A percentile compares a stretch with the other conserved stretches of the same genome.
phyloP scores from a whole-genome alignment of 225 moss, liverwort and hornwort species.

The Lunularia cruciata region DNA sequence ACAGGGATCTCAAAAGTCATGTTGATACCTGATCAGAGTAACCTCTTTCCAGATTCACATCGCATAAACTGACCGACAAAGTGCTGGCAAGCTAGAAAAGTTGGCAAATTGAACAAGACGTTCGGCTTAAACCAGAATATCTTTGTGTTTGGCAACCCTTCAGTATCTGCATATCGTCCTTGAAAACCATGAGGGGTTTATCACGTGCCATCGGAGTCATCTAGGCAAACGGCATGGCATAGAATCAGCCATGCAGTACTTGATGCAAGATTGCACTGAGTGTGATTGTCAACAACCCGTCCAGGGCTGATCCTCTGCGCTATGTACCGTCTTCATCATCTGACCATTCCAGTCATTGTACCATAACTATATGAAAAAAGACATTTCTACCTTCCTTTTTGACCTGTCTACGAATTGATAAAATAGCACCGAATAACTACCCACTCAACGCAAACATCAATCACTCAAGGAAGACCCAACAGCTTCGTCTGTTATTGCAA shows the following conservation, averaged over 20 bases:
- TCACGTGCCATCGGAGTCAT: conserved; percentile 94
- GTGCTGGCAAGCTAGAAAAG: no score
- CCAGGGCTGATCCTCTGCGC: conserved; percentile 48
- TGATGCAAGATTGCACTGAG: conserved; percentile 22
- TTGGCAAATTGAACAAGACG: no score
- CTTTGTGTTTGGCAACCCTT: not conserved
- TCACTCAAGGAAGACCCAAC: no score
- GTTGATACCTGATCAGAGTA: no score
- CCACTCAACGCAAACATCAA: no score
- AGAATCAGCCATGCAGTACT: conserved; percentile 54
- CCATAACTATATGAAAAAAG: conserved; percentile 39
- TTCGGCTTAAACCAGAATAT: not conserved
- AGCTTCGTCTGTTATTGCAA: no score
- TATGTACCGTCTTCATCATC: conserved; percentile 98
- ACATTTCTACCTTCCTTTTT: not conserved
- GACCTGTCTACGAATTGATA: no score
- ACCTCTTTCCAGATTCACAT: no score
- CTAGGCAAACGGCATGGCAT: conserved; percentile 78
- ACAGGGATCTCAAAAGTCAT: no score
- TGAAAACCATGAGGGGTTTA: conserved; percentile 39
- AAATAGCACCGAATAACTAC: no score
- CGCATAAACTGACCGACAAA: no score
- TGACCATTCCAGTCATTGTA: conserved; percentile 78
- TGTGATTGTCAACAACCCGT: conserved; percentile 16
- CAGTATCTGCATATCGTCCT: conserved; percentile 11